phyloP scores from a whole-genome alignment of 768 basidiomycete species.

The Leccinum ochraceum region DNA sequence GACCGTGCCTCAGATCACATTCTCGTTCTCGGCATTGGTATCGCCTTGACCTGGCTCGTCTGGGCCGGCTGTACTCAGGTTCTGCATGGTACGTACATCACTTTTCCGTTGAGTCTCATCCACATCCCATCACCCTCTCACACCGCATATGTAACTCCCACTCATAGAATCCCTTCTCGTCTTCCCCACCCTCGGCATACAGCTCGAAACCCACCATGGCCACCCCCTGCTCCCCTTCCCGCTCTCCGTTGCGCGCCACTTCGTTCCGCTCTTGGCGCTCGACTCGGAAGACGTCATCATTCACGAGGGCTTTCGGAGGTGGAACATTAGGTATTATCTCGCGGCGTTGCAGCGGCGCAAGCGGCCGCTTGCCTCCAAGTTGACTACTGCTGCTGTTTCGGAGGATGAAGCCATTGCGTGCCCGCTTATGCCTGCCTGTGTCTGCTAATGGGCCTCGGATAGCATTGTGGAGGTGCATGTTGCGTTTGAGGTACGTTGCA shows the following conservation, averaged over 20 bases:
- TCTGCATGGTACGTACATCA: not conserved
- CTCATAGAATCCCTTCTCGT: conserved; percentile 68
- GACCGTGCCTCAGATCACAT: not conserved
- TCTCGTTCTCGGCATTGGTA: conserved; percentile 1
- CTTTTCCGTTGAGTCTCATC: too few relatives aligned
- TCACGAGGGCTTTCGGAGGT: conserved; percentile 70
- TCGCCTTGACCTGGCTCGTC: not conserved
- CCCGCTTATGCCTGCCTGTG: too few relatives aligned
- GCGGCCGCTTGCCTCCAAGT: not conserved
- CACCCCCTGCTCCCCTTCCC: conserved; percentile 38
- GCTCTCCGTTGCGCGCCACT: conserved; percentile 42
- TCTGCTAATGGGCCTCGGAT: not conserved
- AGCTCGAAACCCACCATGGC: conserved; percentile 71
- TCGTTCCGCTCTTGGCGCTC: conserved; percentile 57
- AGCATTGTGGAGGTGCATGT: conserved; percentile 45
- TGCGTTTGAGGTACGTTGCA: conserved; percentile 53
- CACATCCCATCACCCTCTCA: too few relatives aligned
- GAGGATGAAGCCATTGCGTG: not conserved
- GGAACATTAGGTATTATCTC: conserved; percentile 69
- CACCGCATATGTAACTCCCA: not conserved
- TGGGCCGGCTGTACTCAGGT: not conserved
- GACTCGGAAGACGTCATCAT: conserved; percentile 70
- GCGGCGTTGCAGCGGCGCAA: conserved; percentile 40
- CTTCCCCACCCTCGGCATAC: conserved; percentile 67
- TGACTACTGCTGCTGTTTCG: not conserved